Evolutionary conservation across 2,329 filamentous ascomycete genomes (phyloP).

Genomic region (Bimuria novae-zelandiae): DNA sequence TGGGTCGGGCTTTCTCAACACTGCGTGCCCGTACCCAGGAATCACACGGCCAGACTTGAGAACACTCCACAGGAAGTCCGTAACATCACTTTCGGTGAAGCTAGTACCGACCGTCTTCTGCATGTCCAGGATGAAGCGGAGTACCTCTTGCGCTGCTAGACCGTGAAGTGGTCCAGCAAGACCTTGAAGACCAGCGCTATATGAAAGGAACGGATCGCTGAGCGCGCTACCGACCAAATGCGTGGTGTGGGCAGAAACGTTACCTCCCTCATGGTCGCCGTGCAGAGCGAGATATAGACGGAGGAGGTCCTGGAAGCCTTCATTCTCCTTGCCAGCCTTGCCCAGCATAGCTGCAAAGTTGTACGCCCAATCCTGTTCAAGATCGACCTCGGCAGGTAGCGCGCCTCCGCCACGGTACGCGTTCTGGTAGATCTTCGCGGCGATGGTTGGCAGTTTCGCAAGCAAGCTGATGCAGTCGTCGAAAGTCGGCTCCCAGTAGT

Average conservation of each 20-base stretch:
- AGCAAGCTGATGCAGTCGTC: constrained; percentile 93
- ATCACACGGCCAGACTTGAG: constrained; percentile 94
- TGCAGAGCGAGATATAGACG: constrained; percentile 94
- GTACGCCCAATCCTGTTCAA: constrained; percentile 93
- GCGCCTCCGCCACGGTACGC: constrained; percentile 75
- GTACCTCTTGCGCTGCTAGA: constrained; percentile 93
- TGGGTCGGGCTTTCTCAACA: constrained; percentile 94
- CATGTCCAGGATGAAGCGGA: constrained; percentile 97
- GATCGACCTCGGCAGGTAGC: constrained; percentile 76
- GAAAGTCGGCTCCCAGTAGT: constrained; percentile 98
- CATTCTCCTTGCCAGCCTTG: constrained; percentile 83
- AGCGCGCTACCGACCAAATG: constrained; percentile 94
- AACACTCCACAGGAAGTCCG: constrained; percentile 88
- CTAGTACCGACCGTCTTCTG: constrained; percentile 79
- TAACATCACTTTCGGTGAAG: constrained; percentile 81
- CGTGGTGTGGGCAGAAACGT: constrained; percentile 93
- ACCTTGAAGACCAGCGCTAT: constrained; percentile 93
- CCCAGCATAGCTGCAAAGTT: constrained; percentile 98
- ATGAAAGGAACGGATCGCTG: constrained; percentile 92
- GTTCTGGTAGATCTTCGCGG: constrained; percentile 97
- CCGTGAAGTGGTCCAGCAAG: constrained; percentile 93
- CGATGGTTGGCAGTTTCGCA: constrained; percentile 94
- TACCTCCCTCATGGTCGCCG: constrained; percentile 97
- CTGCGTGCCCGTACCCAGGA: constrained; percentile 93
- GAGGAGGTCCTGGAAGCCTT: constrained; percentile 93